Evolutionary conservation across 495 filamentous ascomycete genomes (phyloP).

Genomic region (Haplographium delicatum): DNA sequence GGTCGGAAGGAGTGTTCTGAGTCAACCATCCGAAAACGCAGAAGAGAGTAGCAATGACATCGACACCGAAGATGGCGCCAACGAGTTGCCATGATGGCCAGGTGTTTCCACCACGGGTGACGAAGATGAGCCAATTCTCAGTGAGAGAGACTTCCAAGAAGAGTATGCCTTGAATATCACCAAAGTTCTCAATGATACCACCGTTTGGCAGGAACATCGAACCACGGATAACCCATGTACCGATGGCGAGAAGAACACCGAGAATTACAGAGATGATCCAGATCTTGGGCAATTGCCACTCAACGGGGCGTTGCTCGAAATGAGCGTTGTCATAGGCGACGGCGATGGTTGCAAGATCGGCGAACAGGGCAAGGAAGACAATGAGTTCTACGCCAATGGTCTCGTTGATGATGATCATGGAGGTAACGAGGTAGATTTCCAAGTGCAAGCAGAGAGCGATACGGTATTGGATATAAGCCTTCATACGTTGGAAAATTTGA

Average conservation of each 20-base stretch:
- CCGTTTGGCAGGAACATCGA: constrained; percentile 60
- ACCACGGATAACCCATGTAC: constrained; percentile 66
- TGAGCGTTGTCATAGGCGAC: constrained; percentile 75
- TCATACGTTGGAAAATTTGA: constrained; percentile 81
- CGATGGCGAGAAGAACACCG: constrained; percentile 58
- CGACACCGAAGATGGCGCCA: constrained; percentile 65
- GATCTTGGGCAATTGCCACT: constrained; percentile 76
- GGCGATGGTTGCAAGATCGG: constrained; percentile 71
- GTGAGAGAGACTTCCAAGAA: constrained; percentile 71
- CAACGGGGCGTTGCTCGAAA: constrained; percentile 64
- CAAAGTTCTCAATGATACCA: constrained; percentile 70
- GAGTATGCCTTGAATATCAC: constrained; percentile 64
- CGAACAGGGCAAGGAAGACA: constrained; percentile 74
- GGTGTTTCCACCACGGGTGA: constrained; percentile 67
- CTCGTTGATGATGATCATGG: constrained; percentile 73
- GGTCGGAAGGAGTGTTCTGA: constrained; percentile 38
- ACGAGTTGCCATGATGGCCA: constrained; percentile 70
- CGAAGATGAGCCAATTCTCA: constrained; percentile 78
- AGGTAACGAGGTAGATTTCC: constrained; percentile 73
- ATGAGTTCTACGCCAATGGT: constrained; percentile 62
- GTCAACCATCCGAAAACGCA: constrained; percentile 68
- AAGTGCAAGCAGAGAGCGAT: constrained; percentile 72
- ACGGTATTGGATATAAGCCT: constrained; percentile 77
- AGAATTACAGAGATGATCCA: constrained; percentile 69
- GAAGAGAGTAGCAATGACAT: constrained; percentile 66